Percentiles rank a stretch among this genome's conserved stretches.
Evolutionary conservation across 169 alveolate species (phyloP).

Genomic region (Blepharisma undulans): DNA sequence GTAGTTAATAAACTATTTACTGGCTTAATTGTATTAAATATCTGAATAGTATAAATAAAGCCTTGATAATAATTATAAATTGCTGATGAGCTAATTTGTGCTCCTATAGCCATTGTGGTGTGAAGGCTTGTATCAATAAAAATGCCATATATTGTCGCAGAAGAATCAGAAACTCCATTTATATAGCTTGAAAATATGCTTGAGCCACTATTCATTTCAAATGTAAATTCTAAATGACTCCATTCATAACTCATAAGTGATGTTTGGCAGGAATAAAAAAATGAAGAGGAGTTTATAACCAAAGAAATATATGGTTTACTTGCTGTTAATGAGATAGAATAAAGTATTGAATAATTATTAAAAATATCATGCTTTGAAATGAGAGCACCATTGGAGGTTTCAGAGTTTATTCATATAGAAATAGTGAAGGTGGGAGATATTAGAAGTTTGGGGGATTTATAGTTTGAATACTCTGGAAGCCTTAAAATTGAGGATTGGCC

Average conservation of each 20-base stretch:
- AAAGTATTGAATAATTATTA: not conserved
- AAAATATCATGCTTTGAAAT: not conserved
- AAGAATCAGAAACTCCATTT: not conserved
- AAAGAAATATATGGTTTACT: not conserved
- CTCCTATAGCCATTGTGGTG: not conserved
- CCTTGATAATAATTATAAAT: not conserved
- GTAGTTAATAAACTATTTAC: not conserved
- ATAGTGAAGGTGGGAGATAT: not conserved
- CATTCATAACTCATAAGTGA: not conserved
- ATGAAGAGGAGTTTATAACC: not conserved
- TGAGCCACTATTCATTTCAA: not conserved
- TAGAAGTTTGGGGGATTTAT: not conserved
- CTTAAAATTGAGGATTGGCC: not conserved
- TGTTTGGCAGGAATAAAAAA: not conserved
- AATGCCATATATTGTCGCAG: not conserved
- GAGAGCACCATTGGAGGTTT: not conserved
- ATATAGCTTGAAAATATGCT: not conserved
- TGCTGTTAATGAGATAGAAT: not conserved
- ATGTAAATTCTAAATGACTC: not conserved
- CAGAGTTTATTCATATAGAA: not conserved
- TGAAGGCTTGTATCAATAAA: not conserved
- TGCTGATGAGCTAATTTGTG: not conserved
- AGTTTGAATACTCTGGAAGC: not conserved
- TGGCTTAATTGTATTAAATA: not conserved
- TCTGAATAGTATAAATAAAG: not conserved